phyloP scores from a whole-genome alignment of 1,284 basidiomycete genomes.

The Pascua sp. region DNA sequence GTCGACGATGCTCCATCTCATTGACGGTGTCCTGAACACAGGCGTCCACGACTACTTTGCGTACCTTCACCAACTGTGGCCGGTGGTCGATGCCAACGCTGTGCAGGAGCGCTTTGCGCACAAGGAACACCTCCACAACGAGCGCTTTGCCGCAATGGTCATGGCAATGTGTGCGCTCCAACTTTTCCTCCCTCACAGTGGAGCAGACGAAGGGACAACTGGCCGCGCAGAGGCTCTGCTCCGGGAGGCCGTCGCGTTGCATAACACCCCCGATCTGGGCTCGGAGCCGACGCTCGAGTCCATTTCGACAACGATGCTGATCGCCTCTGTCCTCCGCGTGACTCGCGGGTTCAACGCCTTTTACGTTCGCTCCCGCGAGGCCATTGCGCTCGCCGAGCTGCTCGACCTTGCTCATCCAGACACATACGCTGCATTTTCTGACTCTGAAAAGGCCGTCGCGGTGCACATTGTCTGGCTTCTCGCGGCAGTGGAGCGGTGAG shows the following conservation, averaged over 20 bases:
- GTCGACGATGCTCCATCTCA: background rate
- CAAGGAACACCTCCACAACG: conserved; percentile 4
- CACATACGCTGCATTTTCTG: background rate
- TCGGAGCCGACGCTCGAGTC: background rate
- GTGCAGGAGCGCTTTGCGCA: background rate
- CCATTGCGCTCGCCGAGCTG: background rate
- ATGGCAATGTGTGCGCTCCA: background rate
- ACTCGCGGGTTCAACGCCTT: background rate
- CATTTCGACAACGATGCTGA: background rate
- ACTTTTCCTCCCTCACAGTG: background rate
- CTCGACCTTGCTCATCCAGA: background rate
- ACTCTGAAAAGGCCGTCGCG: background rate
- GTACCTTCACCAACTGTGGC: background rate
- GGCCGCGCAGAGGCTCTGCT: background rate
- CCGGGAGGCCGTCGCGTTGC: background rate
- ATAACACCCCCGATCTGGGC: conserved; percentile 1
- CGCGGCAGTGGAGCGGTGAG: background rate
- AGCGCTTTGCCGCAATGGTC: background rate
- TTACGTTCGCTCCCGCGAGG: background rate
- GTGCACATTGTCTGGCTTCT: conserved; percentile 4
- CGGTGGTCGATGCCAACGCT: conserved; percentile 1
- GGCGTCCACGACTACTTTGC: background rate
- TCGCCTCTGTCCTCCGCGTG: background rate
- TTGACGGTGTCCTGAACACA: background rate
- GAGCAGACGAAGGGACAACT: background rate